A percentile compares a stretch with the other conserved stretches of the same genome.
Evolutionary conservation across 2,329 filamentous ascomycete genomes (phyloP).

Genomic region (Rutstroemia sp.): DNA sequence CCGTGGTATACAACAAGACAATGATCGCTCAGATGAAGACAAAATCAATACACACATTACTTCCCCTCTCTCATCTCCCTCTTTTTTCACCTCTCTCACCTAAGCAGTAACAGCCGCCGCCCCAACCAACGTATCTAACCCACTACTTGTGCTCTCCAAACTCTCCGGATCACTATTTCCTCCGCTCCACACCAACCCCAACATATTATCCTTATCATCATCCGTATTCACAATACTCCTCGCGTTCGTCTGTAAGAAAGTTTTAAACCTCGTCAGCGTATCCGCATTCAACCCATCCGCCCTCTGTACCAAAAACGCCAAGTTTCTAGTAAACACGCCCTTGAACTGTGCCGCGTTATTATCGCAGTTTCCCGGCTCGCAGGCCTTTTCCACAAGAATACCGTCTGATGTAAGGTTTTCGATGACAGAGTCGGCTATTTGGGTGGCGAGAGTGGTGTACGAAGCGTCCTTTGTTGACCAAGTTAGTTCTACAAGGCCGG

Average conservation of each 20-base stretch:
- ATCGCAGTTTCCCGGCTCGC: constrained; percentile 39
- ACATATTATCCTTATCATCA: neutral
- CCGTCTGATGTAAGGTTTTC: constrained; percentile 35
- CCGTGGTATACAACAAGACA: too few species aligned
- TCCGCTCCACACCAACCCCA: constrained; percentile 9
- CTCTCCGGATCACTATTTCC: neutral
- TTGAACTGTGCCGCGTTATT: constrained; percentile 60
- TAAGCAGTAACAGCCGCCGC: neutral
- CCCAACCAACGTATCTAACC: constrained; percentile 7
- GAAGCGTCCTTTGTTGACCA: constrained; percentile 38
- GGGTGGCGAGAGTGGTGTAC: constrained; percentile 41
- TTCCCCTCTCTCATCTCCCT: neutral
- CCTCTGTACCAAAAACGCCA: constrained; percentile 46
- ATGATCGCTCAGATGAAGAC: neutral
- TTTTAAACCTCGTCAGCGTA: neutral
- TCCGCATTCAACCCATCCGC: neutral
- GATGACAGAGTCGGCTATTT: constrained; percentile 49
- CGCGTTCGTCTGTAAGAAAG: constrained; percentile 2
- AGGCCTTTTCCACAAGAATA: constrained; percentile 43
- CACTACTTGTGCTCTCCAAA: constrained; percentile 6
- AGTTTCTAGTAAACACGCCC: constrained; percentile 60
- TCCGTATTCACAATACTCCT: neutral
- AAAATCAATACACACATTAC: neutral
- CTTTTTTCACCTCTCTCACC: too few species aligned
- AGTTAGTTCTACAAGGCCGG: constrained; percentile 48